Conservation (phyloP, 495 filamentous ascomycete genomes). For the Rhizodiscina lignyota region DNA sequence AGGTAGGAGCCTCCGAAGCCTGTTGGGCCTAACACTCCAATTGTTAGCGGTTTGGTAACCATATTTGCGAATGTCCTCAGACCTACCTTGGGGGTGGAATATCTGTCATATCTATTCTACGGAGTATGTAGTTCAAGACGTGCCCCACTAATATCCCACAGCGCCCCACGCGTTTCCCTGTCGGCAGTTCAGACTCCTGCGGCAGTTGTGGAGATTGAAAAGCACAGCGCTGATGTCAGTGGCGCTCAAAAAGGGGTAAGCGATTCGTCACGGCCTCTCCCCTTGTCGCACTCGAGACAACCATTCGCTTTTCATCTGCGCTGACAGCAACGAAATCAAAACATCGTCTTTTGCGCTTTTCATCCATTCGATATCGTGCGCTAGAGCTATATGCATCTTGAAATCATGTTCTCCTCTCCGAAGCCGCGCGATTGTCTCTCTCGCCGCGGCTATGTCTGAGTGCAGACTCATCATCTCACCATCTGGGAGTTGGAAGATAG, state of each 20-base stretch:
- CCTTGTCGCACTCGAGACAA: neutral
- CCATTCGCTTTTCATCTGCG: neutral
- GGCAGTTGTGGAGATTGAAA: no score
- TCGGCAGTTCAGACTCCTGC: no score
- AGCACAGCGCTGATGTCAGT: no score
- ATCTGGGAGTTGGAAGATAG: neutral
- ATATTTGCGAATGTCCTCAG: no score
- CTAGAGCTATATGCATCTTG: neutral
- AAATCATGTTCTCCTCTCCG: neutral
- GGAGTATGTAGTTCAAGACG: no score
- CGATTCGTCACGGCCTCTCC: neutral
- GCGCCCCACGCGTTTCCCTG: no score
- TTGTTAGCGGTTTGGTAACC: no score
- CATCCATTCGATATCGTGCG: neutral
- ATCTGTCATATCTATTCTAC: no score
- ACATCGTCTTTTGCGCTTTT: neutral
- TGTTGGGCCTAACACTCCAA: conserved; percentile 16
- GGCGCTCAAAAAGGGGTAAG: no score
- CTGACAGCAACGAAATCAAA: neutral
- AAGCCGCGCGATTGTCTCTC: neutral
- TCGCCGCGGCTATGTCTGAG: neutral
- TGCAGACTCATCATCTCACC: neutral
- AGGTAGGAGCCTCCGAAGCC: conserved; percentile 16
- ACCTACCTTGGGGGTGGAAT: no score
- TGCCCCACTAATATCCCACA: no score